These are phyloP conservation scores for Chaetomium globosum DNA, from an alignment of 2,329 filamentous ascomycete genomes.

Conservation along the genomic window DNA sequence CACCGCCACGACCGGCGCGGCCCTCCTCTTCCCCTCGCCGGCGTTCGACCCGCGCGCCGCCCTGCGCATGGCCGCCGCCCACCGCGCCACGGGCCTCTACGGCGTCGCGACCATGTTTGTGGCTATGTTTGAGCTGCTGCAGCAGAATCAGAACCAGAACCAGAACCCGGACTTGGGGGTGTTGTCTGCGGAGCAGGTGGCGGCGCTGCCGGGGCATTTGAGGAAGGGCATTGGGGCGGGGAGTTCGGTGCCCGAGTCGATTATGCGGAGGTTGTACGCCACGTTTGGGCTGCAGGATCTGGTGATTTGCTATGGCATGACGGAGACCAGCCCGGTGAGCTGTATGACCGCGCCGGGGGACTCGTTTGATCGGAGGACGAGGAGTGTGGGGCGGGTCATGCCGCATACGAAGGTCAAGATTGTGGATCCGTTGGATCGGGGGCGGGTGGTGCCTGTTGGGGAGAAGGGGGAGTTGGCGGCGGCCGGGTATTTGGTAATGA, in stretches of 20 bases:
- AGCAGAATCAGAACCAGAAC: conserved; percentile 18
- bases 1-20: conserved; percentile 75
- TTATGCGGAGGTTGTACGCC: conserved; percentile 76
- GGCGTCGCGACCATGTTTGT: conserved; percentile 94
- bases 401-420: conserved; percentile 80
- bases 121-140: conserved; percentile 78
- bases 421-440: conserved; percentile 67
- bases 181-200: conserved; percentile 31
- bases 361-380: conserved; percentile 70
- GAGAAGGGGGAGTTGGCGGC: conserved; percentile 79
- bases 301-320: conserved; percentile 97
- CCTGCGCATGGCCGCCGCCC: conserved; percentile 58
- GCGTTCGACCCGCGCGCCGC: conserved; percentile 80
- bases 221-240: conserved; percentile 92
- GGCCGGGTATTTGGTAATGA: conserved; percentile 85
- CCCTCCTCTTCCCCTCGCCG: conserved; percentile 83
- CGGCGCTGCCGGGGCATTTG: conserved; percentile 49
- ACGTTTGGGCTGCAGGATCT: conserved; percentile 76
- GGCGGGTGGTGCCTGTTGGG: conserved; percentile 62
- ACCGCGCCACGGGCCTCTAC: conserved; percentile 68
- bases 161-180: too few species aligned
- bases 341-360: conserved; percentile 82
- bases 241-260: conserved; percentile 75
- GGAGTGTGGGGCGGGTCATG: conserved; percentile 76
- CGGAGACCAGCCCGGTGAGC: conserved; percentile 78